Conservation (phyloP, 2,329 filamentous ascomycete species). For the Curvularia sp. region DNA sequence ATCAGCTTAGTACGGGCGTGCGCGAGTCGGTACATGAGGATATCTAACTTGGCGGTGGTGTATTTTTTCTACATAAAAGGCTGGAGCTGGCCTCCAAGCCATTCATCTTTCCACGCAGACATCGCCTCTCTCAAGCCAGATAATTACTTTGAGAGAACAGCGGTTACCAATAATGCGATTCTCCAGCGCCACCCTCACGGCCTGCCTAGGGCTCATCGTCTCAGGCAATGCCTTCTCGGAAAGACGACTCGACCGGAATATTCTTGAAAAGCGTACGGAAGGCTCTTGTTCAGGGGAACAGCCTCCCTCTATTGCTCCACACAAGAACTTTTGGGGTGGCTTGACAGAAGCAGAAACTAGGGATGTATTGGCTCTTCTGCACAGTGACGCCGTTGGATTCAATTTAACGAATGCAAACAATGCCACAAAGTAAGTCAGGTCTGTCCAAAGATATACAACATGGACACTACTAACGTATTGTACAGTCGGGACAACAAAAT, state of each 20-base stretch:
- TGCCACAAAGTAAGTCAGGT: not conserved
- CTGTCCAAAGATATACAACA: not conserved
- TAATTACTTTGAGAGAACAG: not conserved
- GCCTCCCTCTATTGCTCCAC: not conserved
- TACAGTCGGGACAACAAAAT: slow-evolving; percentile 1
- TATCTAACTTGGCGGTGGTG: not conserved
- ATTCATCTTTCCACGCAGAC: not conserved
- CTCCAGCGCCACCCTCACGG: not conserved
- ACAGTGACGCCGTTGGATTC: not conserved
- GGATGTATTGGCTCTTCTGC: not conserved
- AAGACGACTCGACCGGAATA: not conserved
- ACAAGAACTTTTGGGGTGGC: slow-evolving; percentile 4
- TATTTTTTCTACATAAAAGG: not conserved
- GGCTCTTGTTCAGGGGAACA: not conserved
- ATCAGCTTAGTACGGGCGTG: not conserved
- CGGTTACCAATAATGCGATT: not conserved
- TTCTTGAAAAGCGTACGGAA: not conserved
- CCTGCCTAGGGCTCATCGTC: not conserved
- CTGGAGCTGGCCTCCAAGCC: not conserved
- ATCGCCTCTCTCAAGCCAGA: not conserved
- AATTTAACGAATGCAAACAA: not conserved
- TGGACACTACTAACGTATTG: not conserved
- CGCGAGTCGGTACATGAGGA: not conserved
- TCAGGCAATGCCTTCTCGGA: not conserved
- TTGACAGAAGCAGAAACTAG: not conserved